Base-by-base conservation (phyloP, 768 basidiomycete genomes). In the Paxillus involutus region DNA sequence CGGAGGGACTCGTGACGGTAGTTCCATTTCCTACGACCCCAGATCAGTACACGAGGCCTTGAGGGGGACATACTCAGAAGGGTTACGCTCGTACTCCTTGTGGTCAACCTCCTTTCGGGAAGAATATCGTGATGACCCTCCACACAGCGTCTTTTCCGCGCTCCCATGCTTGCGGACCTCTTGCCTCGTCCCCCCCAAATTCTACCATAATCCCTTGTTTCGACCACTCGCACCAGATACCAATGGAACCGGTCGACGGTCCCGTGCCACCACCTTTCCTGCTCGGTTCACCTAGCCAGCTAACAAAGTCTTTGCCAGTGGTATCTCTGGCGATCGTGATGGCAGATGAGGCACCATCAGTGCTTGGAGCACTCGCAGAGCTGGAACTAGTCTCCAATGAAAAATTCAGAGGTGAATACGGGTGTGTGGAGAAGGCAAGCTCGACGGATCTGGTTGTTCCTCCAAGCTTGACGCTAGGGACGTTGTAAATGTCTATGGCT, bases 161-260 rank as follows among this genome's bases (percentile, higher is more conserved):
- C 63, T 94, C 91, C 91, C 92, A 94, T 58, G 90, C 91, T 58
- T 89, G 85, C 6, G 89, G 86, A 2, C 91, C 91, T 53, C 80
- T 80, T 12, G 88, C 84, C 55, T 89, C 83, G 45, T 82, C 80
- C 1, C 89, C 91, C 0, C 88, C 90, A 66, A 91, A 91, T 63
- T 94, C 91, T 12, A 91, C 80, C 89, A 94, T 91, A 35, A 94
- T 66, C 2, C 91, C 91, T 56, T 86, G 80, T 60, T 75, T 80
- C 26, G 83, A 78, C 94, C 94, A 97, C 70, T 97, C 93, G 59
- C 93, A 89, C 91, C 93, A 97, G 59, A 96, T 92, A 29, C 86
- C 87, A 60, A 96, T 89, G 32, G 88, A 91, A 37, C 90, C 89
- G 2, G 84, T 83, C 19, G 86, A 88, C 12, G 91, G 91, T 1